Evolutionary conservation across 2,329 filamentous ascomycete genomes (phyloP), one percentile per base, ranked within the genome.

Genomic region (Cytospora piceicola): DNA sequence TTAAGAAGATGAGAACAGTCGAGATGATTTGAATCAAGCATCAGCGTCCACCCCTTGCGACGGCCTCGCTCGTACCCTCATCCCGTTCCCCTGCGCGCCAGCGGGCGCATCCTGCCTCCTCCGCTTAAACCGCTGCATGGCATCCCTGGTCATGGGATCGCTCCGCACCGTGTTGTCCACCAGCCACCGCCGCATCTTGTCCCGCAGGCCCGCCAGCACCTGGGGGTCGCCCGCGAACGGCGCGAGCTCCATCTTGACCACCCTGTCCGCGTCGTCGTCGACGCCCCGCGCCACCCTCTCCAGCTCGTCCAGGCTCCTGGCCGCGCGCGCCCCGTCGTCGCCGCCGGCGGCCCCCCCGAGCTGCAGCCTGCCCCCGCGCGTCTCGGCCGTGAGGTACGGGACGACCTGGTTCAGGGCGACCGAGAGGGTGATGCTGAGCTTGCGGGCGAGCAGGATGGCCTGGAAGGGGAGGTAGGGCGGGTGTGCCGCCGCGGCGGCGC

Each of bases 381-480:
- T 78, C 68, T 78, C 79, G 69, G 73, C 78, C 57, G 75, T 77
- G 15, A 92, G 77, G 5, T 93, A 79, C 3, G 92, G 92, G 0
- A 90, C 90, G 59, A 96, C 84, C 77, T 96, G 93, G 7, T 89
- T 89, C 65, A 96, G 86, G 59, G 92, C 94, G 69, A 96, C 92
- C 77, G 92, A 94, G 30, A 92, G 78, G 2, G 93, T 94, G 60
- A 98, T 80, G 20, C 88, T 87, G 27, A 92, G 79, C 74, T 92
- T 92, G 67, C 94, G 88, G 7, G 90, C 86, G 8, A 98, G 85
- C 17, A 84, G 79, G 65, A 97, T 84, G 70, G 91, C 81, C 78
- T 99, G 94, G 75, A 95, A 99, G 2, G 94, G 94, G 4, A 98
- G 83, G 70, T 90, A 91, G 4, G 90, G 85, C 4, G 85, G 80